phyloP scores from a whole-genome alignment of 1,139 yeast species.

The Scheffersomyces segobiensis region DNA sequence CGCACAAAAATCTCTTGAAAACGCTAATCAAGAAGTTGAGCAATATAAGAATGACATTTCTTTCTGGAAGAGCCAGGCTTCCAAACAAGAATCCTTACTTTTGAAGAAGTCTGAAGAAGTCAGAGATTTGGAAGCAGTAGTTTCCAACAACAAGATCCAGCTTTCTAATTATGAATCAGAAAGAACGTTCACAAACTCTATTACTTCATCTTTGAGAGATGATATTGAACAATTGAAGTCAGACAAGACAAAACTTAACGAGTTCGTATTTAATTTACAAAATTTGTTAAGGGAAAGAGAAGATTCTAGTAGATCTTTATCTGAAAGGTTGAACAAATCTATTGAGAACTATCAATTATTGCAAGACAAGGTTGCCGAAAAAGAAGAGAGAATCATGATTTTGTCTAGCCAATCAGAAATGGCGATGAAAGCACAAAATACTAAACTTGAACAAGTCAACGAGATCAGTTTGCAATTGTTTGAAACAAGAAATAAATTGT shows the following conservation, averaged over 20 bases:
- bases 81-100: slow-evolving; percentile 56
- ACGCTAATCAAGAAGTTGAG: slow-evolving; percentile 25
- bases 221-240: slow-evolving; percentile 56
- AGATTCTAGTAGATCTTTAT: slow-evolving; percentile 48
- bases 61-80: slow-evolving; percentile 53
- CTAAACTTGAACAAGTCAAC: slow-evolving; percentile 60
- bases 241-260: slow-evolving; percentile 63
- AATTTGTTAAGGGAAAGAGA: slow-evolving; percentile 65
- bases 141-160: slow-evolving; percentile 47
- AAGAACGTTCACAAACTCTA: slow-evolving; percentile 47
- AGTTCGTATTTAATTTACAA: slow-evolving; percentile 64
- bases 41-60: slow-evolving; percentile 19
- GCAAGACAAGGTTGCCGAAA: slow-evolving; percentile 51
- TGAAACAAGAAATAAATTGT: slow-evolving; percentile 38
- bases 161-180: slow-evolving; percentile 57
- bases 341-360: slow-evolving; percentile 53
- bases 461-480: slow-evolving; percentile 50
- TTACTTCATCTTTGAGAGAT: slow-evolving; percentile 52
- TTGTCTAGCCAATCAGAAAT: slow-evolving; percentile 53
- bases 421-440: slow-evolving; percentile 63
- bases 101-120: slow-evolving; percentile 59
- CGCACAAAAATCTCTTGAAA: slow-evolving; percentile 26
- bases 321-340: slow-evolving; percentile 50
- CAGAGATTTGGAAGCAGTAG: slow-evolving; percentile 54
- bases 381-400: slow-evolving; percentile 50